Conservation (phyloP, 2,329 filamentous ascomycete species). For the Pseudogymnoascus pannorum region DNA sequence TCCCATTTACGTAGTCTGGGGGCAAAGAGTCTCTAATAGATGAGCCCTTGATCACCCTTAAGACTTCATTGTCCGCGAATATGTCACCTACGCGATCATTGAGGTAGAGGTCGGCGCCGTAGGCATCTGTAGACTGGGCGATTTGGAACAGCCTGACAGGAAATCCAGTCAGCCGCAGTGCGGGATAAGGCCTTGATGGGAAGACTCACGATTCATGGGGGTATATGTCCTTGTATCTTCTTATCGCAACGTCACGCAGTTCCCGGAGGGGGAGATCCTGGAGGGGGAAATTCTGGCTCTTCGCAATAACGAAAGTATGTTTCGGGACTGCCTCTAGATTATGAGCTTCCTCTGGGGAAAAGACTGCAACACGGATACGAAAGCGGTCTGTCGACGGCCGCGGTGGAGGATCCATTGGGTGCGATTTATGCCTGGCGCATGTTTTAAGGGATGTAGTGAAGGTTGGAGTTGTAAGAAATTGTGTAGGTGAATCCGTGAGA, state of each 20-base stretch:
- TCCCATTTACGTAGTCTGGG: conserved; percentile 4
- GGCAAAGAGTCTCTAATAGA: conserved; percentile 9
- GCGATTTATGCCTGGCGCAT: conserved; percentile 3
- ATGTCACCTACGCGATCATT: conserved; percentile 10
- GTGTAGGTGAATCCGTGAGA: background rate
- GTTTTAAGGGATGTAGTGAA: background rate
- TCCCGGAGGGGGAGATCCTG: conserved; percentile 6
- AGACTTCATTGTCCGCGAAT: conserved; percentile 11
- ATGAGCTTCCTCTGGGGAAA: conserved; percentile 6
- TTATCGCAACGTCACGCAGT: conserved; percentile 5
- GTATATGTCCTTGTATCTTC: conserved; percentile 11
- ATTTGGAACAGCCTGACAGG: conserved; percentile 7
- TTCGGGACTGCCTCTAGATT: background rate
- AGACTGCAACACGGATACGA: conserved; percentile 8
- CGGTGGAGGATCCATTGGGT: conserved; percentile 10
- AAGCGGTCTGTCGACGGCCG: conserved; percentile 6
- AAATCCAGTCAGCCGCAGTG: background rate
- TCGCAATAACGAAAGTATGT: conserved; percentile 9
- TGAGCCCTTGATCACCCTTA: conserved; percentile 9
- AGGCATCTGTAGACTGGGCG: conserved; percentile 8
- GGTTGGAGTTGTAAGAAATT: background rate
- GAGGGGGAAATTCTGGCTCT: background rate
- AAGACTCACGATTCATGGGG: conserved; percentile 9
- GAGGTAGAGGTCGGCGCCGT: conserved; percentile 8
- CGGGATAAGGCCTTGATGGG: background rate